Evolutionary conservation across 306 rosid species (phyloP).

Genomic region (Prunus campanulata): DNA sequence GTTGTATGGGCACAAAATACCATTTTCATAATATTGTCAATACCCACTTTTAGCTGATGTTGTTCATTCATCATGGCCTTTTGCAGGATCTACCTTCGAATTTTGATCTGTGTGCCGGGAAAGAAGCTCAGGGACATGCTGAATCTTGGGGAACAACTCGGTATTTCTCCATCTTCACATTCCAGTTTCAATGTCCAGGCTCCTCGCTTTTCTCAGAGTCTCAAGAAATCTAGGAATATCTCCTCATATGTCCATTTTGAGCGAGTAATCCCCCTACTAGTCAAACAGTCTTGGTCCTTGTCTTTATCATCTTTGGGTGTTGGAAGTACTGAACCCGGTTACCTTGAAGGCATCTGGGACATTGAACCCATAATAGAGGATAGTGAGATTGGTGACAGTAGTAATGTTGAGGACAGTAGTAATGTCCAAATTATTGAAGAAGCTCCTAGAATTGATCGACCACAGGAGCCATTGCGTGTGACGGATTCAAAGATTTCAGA

Average conservation of each 20-base stretch:
- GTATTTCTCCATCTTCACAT: slow-evolving; percentile 68
- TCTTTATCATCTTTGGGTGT: slow-evolving; percentile 64
- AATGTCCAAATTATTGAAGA: slow-evolving; percentile 34
- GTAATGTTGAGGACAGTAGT: slow-evolving; percentile 32
- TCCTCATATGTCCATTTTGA: slow-evolving; percentile 75
- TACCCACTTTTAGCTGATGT: slow-evolving; percentile 1
- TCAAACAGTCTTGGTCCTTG: slow-evolving; percentile 90
- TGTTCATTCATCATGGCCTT: slow-evolving; percentile 15
- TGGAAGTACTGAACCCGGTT: slow-evolving; percentile 44
- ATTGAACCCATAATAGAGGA: slow-evolving; percentile 60
- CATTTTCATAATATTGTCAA: neutral
- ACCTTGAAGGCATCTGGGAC: slow-evolving; percentile 60
- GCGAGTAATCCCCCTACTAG: slow-evolving; percentile 64
- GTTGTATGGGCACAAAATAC: neutral
- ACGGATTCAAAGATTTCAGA: slow-evolving; percentile 82
- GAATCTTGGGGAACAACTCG: slow-evolving; percentile 64
- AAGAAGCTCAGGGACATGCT: slow-evolving; percentile 82
- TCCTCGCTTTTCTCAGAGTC: slow-evolving; percentile 60
- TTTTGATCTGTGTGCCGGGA: slow-evolving; percentile 85
- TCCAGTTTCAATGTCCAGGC: slow-evolving; percentile 67
- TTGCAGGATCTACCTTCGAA: slow-evolving; percentile 89
- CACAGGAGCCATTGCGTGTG: slow-evolving; percentile 71
- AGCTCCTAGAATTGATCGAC: slow-evolving; percentile 43
- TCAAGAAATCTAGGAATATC: slow-evolving; percentile 57
- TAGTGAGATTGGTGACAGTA: slow-evolving; percentile 38